Conservation (phyloP, 352 stramenopile species). For the Globisporangium polare region DNA sequence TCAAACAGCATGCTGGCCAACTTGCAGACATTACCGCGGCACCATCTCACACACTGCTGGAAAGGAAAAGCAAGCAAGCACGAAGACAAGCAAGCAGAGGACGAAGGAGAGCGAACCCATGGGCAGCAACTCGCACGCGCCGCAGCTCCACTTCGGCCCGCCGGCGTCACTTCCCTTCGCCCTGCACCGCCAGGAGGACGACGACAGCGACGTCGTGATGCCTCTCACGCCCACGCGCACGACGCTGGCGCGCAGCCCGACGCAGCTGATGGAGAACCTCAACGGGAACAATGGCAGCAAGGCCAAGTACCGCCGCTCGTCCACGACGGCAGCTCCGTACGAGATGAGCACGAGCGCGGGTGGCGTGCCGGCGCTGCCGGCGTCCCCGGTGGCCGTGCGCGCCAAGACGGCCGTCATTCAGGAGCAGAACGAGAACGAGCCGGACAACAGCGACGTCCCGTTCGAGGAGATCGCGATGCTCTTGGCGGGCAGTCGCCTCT, state of each 20-base stretch:
- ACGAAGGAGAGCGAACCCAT: background rate
- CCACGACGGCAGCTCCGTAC: background rate
- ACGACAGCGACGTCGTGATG: background rate
- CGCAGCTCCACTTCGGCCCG: background rate
- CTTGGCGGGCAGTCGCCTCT: slow-evolving; percentile 9
- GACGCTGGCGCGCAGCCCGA: background rate
- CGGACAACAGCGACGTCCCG: slow-evolving; percentile 17
- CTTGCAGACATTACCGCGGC: background rate
- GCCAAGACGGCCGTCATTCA: slow-evolving; percentile 11
- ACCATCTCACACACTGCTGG: background rate
- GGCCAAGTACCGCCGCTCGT: background rate
- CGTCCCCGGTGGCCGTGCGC: slow-evolving; percentile 5
- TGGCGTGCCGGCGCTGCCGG: background rate
- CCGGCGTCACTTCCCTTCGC: slow-evolving; percentile 13
- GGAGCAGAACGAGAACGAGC: slow-evolving; percentile 17
- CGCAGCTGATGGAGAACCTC: background rate
- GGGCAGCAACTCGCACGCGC: background rate
- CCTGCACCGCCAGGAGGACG: slow-evolving; percentile 1
- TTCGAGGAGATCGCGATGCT: slow-evolving; percentile 20
- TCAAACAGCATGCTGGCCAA: background rate
- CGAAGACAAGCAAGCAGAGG: background rate
- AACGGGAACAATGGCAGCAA: background rate
- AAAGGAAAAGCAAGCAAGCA: slow-evolving; percentile 5
- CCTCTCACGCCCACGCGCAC: slow-evolving; percentile 1
- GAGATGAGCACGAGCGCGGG: background rate